Conservation (phyloP, 2,329 filamentous ascomycete species). For the Emergomyces orientalis region DNA sequence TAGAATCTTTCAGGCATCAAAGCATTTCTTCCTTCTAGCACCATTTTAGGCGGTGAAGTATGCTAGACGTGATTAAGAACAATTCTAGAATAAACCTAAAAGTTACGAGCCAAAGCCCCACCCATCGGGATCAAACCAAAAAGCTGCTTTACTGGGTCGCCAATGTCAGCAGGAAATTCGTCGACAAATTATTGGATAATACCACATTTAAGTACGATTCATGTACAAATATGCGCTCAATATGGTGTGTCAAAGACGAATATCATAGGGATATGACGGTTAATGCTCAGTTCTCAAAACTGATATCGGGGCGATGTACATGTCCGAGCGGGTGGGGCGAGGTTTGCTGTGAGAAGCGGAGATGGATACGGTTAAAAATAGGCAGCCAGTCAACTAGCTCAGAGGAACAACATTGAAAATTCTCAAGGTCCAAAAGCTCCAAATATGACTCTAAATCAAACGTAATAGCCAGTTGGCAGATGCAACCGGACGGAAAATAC, state of each 20-base stretch:
- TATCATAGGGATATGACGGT: background rate
- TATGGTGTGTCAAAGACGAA: background rate
- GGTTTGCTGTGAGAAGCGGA: background rate
- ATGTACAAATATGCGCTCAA: too few relatives aligned
- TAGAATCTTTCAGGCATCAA: background rate
- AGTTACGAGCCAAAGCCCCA: too few relatives aligned
- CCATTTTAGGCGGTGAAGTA: background rate
- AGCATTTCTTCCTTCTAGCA: background rate
- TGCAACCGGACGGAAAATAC: background rate
- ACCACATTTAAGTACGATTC: background rate
- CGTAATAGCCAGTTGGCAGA: background rate
- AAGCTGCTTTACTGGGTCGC: background rate
- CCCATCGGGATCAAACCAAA: too few relatives aligned
- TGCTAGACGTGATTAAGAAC: background rate
- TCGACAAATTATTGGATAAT: background rate
- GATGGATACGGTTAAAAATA: background rate
- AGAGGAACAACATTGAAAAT: background rate
- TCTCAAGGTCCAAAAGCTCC: background rate
- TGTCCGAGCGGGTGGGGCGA: too few relatives aligned
- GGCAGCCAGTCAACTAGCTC: background rate
- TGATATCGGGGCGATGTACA: background rate
- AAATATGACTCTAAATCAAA: background rate
- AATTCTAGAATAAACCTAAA: background rate
- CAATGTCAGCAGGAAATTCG: background rate
- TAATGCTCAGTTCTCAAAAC: background rate